Conservation (phyloP, 2,329 filamentous ascomycete genomes). For the Aspergillus udagawae region DNA sequence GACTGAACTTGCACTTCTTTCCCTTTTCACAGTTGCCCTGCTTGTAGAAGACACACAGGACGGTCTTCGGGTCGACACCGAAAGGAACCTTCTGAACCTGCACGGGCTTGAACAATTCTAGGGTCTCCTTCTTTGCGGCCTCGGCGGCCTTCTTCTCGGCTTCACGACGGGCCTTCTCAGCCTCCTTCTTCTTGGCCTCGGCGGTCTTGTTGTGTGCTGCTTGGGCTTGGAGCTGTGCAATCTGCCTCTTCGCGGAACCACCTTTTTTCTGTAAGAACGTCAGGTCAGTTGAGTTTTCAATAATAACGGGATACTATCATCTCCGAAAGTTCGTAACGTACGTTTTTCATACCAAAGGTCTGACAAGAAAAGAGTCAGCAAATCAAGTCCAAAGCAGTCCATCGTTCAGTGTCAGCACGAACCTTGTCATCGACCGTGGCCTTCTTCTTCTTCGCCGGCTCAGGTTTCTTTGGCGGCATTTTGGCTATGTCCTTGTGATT, state of each 20-base stretch:
- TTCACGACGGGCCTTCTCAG: slow-evolving; percentile 63
- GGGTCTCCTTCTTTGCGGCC: slow-evolving; percentile 72
- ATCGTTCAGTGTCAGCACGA: slow-evolving; percentile 12
- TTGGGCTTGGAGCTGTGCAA: slow-evolving; percentile 75
- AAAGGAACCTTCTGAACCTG: slow-evolving; percentile 98
- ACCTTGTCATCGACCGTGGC: slow-evolving; percentile 73
- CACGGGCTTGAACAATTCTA: slow-evolving; percentile 81
- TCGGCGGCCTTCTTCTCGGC: slow-evolving; percentile 91
- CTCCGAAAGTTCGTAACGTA: slow-evolving; percentile 30
- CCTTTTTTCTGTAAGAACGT: slow-evolving; percentile 71
- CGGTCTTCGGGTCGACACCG: slow-evolving; percentile 95
- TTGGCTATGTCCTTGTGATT: slow-evolving; percentile 23
- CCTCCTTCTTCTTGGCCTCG: slow-evolving; percentile 78
- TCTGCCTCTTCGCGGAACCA: slow-evolving; percentile 80
- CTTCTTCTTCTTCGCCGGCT: slow-evolving; percentile 48
- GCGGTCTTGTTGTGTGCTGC: slow-evolving; percentile 70
- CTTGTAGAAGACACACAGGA: slow-evolving; percentile 94
- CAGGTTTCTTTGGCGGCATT: slow-evolving; percentile 47
- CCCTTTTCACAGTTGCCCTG: slow-evolving; percentile 97
- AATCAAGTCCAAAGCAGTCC: slow-evolving; percentile 8
- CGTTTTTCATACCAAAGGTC: slow-evolving; percentile 99
- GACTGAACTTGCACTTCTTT: slow-evolving; percentile 95
- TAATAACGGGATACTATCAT: background rate
- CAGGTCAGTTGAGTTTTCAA: slow-evolving; percentile 13
- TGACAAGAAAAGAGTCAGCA: slow-evolving; percentile 23